Base-by-base conservation (phyloP, 306 rosid species). In the Cucurbita pepo region DNA sequence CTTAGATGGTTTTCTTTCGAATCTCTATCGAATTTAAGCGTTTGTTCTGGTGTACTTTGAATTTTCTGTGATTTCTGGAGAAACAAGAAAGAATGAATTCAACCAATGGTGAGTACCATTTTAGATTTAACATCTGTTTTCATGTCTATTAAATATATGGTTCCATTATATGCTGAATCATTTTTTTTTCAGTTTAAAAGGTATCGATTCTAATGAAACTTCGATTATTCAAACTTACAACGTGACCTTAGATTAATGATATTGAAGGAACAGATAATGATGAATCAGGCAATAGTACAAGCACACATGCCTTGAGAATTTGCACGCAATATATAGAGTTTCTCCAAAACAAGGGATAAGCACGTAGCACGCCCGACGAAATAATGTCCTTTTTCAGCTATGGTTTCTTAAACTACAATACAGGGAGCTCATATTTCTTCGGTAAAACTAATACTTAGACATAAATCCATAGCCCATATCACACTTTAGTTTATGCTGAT, bases 381-480 rank as follows among this genome's bases (percentile, higher is more conserved):
- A 38, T 64, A 41, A 66, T 45, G 38, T 47, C 15, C 41, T 5
- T 22, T 30, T 67, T 47, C 22, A 67, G 38, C 43, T 64, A 43
- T n/a, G 19, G 53, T 41, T 67, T 47, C 25, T 47, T 47, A 47
- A 66, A 47, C 56, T 67, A 67, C 8, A 67, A 67, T 67, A 67
- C 73, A 67, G 43, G 56, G 56, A 67, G 56, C 73, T 67, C 56
- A 12, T 47, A 37, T 37, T 61, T 37, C 21, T 36, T 6, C 7
- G 6, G 43, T 34, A 59, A 59, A 10, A 36, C 11, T 16, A 16
- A 6, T 6, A 37, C 13, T 36, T n/a, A 58, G 74, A 85, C 88
- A 82, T 38, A 38, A 38, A 73, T 76, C 84, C 83, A 69, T 22
- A 45, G 16, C 84, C 76, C 30, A 84, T 71, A 64, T 53, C 76